Base-by-base conservation (phyloP, 2,329 filamentous ascomycete genomes). In the Alternaria ventricosa region DNA sequence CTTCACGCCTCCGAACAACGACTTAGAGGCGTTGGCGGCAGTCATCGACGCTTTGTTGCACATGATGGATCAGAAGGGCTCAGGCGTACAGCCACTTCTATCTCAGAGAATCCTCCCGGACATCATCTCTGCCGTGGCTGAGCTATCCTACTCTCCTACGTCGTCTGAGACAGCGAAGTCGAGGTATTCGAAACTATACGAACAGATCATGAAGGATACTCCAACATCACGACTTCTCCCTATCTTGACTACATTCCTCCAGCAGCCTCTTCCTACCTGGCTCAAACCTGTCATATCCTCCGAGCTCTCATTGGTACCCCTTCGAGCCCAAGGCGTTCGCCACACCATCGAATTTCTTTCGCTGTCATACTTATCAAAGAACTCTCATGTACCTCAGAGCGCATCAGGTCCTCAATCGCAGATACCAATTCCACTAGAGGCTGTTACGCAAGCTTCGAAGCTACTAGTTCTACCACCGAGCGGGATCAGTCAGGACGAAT, bases 291-390 rank as follows among this genome's bases (percentile, higher is more conserved):
- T 84, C 45, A 74, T 92, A 2, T 82, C 89, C 69, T 83, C 83
- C 60, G 82, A 86, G 12, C 82, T 93, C 47, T 88, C 89, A 2
- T 75, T 83, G 12, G 73, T 92, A 10, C 90, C 90, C 1, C 81
- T 92, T 25, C 84, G 90, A 5, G 79, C 82, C 3, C 85, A 88
- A 64, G 90, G 90, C 18, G 88, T 93, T 13, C 85, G 90, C 33
- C 86, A 87, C 25, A 90, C 88, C 0, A 83, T 92, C 64, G 90
- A 92, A 72, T 92, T 92, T 72, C 84, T 93, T 36, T 90, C 92
- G 61, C 86, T 89, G 1, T 88, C 91, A 7, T 90, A 92, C 64
- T 87, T 90, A 0, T 75, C 75, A 6, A 73, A 79, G 47, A 78
- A 79, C 84, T 86, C 64, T 83, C 81, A 67, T 79, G 80, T 60